These are phyloP conservation scores for Maudiozyma bulderi DNA, from an alignment of 805 yeast genomes.

Conservation along the genomic window DNA sequence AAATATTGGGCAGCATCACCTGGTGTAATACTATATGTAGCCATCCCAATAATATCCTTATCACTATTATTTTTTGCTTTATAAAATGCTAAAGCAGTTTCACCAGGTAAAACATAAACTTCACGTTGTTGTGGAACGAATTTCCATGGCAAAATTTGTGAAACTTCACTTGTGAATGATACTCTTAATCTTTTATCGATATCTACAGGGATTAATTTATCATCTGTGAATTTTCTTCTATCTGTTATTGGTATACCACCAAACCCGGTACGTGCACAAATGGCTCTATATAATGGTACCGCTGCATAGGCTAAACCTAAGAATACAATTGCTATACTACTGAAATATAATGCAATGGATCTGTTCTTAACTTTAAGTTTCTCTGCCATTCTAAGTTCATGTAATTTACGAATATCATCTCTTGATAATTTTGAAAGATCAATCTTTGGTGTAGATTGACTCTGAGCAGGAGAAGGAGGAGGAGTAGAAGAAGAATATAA, in stretches of 20 bases:
- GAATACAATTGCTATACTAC: constrained; percentile 60
- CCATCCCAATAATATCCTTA: constrained; percentile 95
- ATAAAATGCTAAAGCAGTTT: constrained; percentile 93
- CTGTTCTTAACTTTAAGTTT: constrained; percentile 32
- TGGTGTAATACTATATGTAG: constrained; percentile 93
- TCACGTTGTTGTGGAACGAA: constrained; percentile 91
- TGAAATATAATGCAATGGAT: constrained; percentile 56
- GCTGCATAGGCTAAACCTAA: constrained; percentile 78
- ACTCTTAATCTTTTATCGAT: constrained; percentile 71
- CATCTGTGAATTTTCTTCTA: constrained; percentile 66
- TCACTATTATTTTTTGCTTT: constrained; percentile 79
- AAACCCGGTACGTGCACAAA: constrained; percentile 92
- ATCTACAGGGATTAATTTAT: constrained; percentile 79
- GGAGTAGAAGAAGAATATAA: not conserved
- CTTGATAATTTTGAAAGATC: constrained; percentile 20
- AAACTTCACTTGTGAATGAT: constrained; percentile 86
- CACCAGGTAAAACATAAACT: constrained; percentile 90
- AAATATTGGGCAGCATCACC: constrained; percentile 95
- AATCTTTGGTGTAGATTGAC: not conserved
- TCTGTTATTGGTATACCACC: constrained; percentile 95
- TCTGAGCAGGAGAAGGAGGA: not conserved
- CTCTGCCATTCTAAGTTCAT: constrained; percentile 12
- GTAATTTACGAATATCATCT: constrained; percentile 18
- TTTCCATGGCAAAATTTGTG: constrained; percentile 87
- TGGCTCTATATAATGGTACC: constrained; percentile 83